Conservation (phyloP, 2,329 filamentous ascomycete species). For the Didymella segeticola region DNA sequence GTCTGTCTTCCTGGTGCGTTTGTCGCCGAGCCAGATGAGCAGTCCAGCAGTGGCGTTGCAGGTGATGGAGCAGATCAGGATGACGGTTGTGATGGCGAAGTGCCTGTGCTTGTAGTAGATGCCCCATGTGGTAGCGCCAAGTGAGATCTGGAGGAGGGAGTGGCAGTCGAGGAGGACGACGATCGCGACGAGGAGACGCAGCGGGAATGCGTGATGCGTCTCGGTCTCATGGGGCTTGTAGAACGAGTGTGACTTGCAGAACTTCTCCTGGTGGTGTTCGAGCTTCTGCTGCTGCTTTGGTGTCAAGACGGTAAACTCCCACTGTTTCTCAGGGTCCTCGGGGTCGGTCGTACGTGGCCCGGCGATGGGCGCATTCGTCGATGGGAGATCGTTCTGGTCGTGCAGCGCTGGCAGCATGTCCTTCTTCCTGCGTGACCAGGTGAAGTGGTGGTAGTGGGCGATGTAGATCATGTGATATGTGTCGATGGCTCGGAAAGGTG, state of each 20-base stretch:
- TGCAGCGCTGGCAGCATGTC: constrained; percentile 66
- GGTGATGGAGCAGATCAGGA: constrained; percentile 78
- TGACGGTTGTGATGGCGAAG: constrained; percentile 77
- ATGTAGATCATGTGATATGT: constrained; percentile 90
- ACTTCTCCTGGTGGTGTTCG: constrained; percentile 78
- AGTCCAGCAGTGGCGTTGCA: constrained; percentile 80
- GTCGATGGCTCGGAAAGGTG: constrained; percentile 77
- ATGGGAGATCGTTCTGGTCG: constrained; percentile 73
- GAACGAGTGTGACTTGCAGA: constrained; percentile 83
- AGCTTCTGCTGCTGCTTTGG: constrained; percentile 71
- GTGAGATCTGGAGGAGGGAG: constrained; percentile 78
- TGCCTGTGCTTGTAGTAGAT: constrained; percentile 75
- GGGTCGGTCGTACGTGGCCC: constrained; percentile 47
- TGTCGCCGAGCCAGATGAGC: constrained; percentile 77
- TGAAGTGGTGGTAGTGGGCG: constrained; percentile 72
- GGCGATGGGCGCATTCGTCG: constrained; percentile 52
- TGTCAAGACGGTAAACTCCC: constrained; percentile 68
- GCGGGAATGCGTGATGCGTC: constrained; percentile 80
- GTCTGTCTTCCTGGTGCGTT: constrained; percentile 82
- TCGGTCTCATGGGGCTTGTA: constrained; percentile 88
- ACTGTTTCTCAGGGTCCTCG: constrained; percentile 45
- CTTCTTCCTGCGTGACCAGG: constrained; percentile 70
- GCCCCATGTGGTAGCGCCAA: constrained; percentile 79
- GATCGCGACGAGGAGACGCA: constrained; percentile 75
- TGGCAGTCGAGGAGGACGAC: constrained; percentile 82